phyloP scores from a whole-genome alignment of 208 protist species.

The Entamoeba dispar region DNA sequence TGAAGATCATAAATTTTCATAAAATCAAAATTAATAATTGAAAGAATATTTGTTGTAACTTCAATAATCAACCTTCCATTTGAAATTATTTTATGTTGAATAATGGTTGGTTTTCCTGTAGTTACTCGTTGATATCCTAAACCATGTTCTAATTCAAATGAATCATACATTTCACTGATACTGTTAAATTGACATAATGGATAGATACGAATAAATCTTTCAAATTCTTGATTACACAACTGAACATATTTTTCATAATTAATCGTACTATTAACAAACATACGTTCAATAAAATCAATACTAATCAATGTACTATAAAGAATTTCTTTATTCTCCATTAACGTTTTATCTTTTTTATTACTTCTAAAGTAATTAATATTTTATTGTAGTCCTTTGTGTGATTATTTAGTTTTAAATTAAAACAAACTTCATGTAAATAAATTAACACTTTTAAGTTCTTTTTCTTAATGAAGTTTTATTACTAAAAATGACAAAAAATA shows the following conservation, averaged over 20 bases:
- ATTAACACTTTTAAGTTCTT: too few relatives aligned
- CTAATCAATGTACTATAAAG: not conserved
- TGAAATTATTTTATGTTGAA: not conserved
- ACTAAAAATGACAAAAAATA: too few relatives aligned
- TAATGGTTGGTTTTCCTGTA: not conserved
- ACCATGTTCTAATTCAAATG: not conserved
- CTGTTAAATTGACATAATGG: not conserved
- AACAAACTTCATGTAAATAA: too few relatives aligned
- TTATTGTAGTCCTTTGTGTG: too few relatives aligned
- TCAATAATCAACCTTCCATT: not conserved
- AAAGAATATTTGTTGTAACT: not conserved
- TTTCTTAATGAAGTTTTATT: too few relatives aligned
- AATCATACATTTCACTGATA: not conserved
- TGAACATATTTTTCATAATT: not conserved
- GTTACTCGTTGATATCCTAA: not conserved
- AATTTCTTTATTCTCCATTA: not conserved
- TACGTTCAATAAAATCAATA: not conserved
- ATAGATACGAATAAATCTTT: not conserved
- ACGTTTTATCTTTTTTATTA: not conserved
- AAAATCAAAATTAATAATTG: not conserved
- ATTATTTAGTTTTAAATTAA: too few relatives aligned
- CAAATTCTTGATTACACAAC: not conserved
- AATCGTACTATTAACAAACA: not conserved
- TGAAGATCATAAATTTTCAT: not conserved
- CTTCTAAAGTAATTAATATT: too few relatives aligned